Percentiles rank a stretch among this genome's conserved stretches.
Conservation (phyloP, 1,284 basidiomycete genomes). For the Nidula niveotomentosa region DNA sequence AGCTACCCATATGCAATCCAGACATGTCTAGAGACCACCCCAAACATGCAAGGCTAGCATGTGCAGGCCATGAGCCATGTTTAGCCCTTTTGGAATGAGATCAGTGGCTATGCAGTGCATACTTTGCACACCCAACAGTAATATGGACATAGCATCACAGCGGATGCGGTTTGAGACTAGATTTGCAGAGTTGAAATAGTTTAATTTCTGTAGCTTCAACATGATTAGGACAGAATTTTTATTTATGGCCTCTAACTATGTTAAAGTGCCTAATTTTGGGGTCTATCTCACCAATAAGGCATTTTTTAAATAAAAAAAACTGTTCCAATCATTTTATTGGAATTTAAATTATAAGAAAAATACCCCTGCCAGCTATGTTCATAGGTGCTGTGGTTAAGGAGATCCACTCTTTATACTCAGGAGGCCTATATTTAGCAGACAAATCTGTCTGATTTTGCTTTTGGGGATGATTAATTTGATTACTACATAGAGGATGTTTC, state of each 20-base stretch:
- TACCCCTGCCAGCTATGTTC: not conserved
- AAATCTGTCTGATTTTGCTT: not conserved
- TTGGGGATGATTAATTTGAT: not conserved
- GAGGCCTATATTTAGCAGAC: not conserved
- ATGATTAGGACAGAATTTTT: not conserved
- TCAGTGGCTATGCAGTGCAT: not conserved
- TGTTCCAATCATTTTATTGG: not conserved
- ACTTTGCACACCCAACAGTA: not conserved
- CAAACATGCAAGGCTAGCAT: not conserved
- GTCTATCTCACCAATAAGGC: not conserved
- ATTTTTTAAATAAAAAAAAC: not conserved
- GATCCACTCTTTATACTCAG: not conserved
- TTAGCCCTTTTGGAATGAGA: not conserved
- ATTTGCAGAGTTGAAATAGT: not conserved
- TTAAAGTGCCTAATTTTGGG: not conserved
- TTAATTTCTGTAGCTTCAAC: not conserved
- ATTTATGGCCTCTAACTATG: not conserved
- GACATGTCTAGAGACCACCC: not conserved
- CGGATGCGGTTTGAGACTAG: not conserved
- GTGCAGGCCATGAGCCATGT: not conserved
- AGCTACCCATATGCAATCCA: not conserved
- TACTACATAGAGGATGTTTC: not conserved
- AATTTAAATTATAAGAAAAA: not conserved
- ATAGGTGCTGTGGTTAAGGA: not conserved
- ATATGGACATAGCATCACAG: not conserved